A percentile compares a stretch with the other conserved stretches of the same genome.
Conservation (phyloP, 345 rosid species). For the Ricinus communis region DNA sequence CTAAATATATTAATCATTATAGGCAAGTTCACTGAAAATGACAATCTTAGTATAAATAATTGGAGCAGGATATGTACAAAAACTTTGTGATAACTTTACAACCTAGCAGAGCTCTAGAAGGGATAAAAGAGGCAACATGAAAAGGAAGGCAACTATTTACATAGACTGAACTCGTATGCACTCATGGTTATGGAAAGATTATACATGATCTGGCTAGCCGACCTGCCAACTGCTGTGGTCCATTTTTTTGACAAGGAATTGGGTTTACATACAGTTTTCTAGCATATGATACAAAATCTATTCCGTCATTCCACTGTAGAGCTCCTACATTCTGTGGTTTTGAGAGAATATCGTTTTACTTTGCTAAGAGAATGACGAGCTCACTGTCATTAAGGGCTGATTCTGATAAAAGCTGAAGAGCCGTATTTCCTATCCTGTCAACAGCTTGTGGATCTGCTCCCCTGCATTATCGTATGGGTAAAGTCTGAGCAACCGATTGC, state of each 20-base stretch:
- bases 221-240: neutral
- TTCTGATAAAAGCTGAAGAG: conserved; percentile 44
- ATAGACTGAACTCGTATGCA: neutral
- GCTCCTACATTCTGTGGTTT: neutral
- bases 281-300: neutral
- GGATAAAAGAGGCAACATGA: neutral
- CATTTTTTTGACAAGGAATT: neutral
- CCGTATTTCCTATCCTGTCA: conserved; percentile 43
- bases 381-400: conserved; percentile 45
- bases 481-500: neutral
- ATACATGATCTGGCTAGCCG: neutral
- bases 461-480: conserved; percentile 38
- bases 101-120: neutral
- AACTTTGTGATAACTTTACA: neutral
- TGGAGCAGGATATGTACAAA: neutral
- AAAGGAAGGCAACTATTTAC: conserved; percentile 10
- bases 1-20: too few relatives aligned
- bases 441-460: conserved; percentile 61
- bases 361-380: conserved; percentile 41
- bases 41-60: neutral
- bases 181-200: neutral
- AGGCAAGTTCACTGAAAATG: too few relatives aligned
- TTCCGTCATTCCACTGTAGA: neutral
- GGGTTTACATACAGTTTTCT: neutral
- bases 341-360: conserved; percentile 17